Evolutionary conservation across 805 yeast species (phyloP).

Genomic region (Lipomyces sp.): DNA sequence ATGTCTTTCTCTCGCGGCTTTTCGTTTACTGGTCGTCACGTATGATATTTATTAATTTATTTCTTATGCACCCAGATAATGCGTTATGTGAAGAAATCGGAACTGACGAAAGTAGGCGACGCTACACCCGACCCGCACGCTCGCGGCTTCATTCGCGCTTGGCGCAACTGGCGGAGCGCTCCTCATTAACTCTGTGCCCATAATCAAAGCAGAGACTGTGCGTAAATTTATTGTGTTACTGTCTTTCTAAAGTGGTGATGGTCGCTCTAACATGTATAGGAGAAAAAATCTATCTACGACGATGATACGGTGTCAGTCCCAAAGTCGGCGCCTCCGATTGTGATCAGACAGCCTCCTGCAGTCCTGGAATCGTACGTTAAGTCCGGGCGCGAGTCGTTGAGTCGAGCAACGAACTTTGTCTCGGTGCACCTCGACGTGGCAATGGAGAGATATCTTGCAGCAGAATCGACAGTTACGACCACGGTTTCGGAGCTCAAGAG

Average conservation of each 20-base stretch:
- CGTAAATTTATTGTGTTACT: not conserved
- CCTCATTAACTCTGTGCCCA: not conserved
- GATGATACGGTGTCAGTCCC: slow-evolving; percentile 10
- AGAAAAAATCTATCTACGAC: slow-evolving; percentile 46
- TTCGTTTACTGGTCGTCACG: not conserved
- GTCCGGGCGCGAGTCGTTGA: slow-evolving; percentile 43
- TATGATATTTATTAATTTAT: not conserved
- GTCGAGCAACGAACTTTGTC: slow-evolving; percentile 37
- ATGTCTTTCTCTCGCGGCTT: slow-evolving; percentile 10
- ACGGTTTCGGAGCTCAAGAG: slow-evolving; percentile 69
- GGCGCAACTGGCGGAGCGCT: slow-evolving; percentile 7
- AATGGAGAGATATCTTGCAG: slow-evolving; percentile 56
- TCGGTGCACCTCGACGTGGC: slow-evolving; percentile 50
- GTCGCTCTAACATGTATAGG: not conserved
- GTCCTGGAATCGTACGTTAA: slow-evolving; percentile 23
- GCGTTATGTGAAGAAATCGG: not conserved
- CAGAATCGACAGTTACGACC: slow-evolving; percentile 66
- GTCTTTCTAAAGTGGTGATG: not conserved
- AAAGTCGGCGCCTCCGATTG: slow-evolving; percentile 21
- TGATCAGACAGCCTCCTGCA: slow-evolving; percentile 34
- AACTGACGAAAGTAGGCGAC: not conserved
- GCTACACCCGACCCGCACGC: not conserved
- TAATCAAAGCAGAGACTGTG: slow-evolving; percentile 17
- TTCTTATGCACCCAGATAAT: not conserved
- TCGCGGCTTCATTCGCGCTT: slow-evolving; percentile 1